Percentiles rank a stretch among this genome's conserved stretches.
These are phyloP conservation scores for Avicennia marina DNA, from an alignment of 257 asterid genomes.

Conservation along the genomic window DNA sequence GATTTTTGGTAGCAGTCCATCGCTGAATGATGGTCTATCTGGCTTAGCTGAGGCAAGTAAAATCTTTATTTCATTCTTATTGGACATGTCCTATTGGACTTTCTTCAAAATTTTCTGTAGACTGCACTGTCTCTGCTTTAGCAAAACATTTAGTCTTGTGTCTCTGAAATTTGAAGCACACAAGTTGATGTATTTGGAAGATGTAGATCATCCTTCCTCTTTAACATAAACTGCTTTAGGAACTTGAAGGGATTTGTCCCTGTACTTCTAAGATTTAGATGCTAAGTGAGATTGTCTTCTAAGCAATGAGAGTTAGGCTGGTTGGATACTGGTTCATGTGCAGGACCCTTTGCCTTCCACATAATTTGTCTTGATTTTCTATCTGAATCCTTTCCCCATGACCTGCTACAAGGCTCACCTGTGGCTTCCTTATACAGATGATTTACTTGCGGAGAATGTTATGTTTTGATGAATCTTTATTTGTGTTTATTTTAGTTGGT, in stretches of 20 bases:
- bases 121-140: not conserved
- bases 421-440: too few relatives aligned
- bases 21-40: constrained; percentile 27
- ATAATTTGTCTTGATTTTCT: too few relatives aligned
- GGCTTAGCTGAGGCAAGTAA: constrained; percentile 35
- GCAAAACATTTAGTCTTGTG: not conserved
- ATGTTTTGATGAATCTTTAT: too few relatives aligned
- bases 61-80: constrained; percentile 11
- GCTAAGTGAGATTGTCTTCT: not conserved
- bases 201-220: not conserved
- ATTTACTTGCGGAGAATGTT: too few relatives aligned
- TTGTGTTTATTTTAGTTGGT: too few relatives aligned
- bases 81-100: not conserved
- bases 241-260: not conserved
- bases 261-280: not conserved
- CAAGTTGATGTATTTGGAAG: not conserved
- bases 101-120: constrained; percentile 4
- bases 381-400: too few relatives aligned
- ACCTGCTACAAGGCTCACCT: too few relatives aligned
- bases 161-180: not conserved
- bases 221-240: not conserved
- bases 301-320: not conserved
- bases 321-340: too few relatives aligned
- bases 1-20: constrained; percentile 40
- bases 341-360: too few relatives aligned